Conservation (phyloP, 306 rosid genomes). For the Gastrolobium bilobum region DNA sequence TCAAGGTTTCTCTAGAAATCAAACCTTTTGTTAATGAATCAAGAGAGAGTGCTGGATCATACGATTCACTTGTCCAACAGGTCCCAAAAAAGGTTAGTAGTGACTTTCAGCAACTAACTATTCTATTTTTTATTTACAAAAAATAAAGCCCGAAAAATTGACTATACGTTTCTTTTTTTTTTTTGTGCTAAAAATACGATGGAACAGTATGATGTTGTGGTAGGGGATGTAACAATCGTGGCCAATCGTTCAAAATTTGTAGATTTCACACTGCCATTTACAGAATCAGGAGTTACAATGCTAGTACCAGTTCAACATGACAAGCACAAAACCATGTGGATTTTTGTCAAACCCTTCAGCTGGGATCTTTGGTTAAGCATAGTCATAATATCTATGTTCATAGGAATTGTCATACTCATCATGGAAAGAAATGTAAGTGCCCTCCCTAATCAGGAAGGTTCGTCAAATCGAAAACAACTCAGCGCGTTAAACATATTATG, state of each 20-base stretch:
- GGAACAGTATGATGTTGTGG: conserved; percentile 49
- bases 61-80: conserved; percentile 44
- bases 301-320: conserved; percentile 46
- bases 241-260: conserved; percentile 47
- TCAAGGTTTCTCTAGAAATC: conserved; percentile 32
- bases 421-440: conserved; percentile 41
- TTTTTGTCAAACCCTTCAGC: conserved; percentile 60
- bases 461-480: conserved; percentile 35
- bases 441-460: conserved; percentile 48
- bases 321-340: conserved; percentile 49
- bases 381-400: conserved; percentile 41
- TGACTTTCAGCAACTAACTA: too few relatives aligned
- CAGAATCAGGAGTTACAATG: conserved; percentile 59
- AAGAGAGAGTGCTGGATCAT: conserved; percentile 34
- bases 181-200: not conserved
- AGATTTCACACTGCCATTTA: conserved; percentile 60
- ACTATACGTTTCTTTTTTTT: not conserved
- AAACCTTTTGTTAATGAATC: conserved; percentile 37
- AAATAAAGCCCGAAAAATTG: not conserved
- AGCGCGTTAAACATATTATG: not conserved
- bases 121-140: too few relatives aligned
- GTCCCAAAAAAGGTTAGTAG: conserved; percentile 42
- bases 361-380: conserved; percentile 56
- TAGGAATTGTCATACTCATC: conserved; percentile 51
- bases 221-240: conserved; percentile 62